These are phyloP conservation scores for Hemisphaericaspora xylanilytica DNA, from an alignment of 1,139 yeast species.

Conservation along the genomic window DNA sequence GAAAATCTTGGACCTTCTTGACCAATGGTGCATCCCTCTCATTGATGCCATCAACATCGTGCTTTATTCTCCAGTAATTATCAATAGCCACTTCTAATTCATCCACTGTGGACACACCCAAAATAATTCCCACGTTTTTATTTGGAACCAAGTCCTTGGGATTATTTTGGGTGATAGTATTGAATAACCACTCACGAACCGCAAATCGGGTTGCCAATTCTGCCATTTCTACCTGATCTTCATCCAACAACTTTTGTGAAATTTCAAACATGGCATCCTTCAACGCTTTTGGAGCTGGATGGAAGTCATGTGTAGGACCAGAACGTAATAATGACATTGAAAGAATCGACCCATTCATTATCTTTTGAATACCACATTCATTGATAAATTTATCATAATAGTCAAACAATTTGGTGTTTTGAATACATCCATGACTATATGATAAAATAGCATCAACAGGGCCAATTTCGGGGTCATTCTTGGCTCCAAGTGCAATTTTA, in stretches of 20 bases:
- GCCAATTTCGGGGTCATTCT: conserved; percentile 34
- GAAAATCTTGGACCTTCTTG: conserved; percentile 40
- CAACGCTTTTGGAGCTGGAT: conserved; percentile 71
- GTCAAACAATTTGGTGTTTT: conserved; percentile 58
- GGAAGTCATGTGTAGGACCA: conserved; percentile 68
- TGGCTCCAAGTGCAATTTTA: conserved; percentile 42
- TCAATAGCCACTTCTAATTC: conserved; percentile 66
- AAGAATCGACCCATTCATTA: conserved; percentile 80
- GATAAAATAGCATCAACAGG: conserved; percentile 72
- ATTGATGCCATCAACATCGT: conserved; percentile 27
- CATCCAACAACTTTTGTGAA: conserved; percentile 41
- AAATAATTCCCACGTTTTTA: conserved; percentile 56
- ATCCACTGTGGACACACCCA: conserved; percentile 64
- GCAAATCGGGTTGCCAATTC: conserved; percentile 81
- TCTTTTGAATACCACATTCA: conserved; percentile 53
- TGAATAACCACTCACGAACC: conserved; percentile 54
- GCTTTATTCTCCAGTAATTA: conserved; percentile 52
- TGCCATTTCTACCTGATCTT: conserved; percentile 62
- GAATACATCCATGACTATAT: conserved; percentile 81
- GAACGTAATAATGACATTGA: conserved; percentile 84
- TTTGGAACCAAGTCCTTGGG: conserved; percentile 21
- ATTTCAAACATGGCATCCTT: conserved; percentile 53
- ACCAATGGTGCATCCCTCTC: conserved; percentile 44
- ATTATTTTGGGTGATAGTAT: conserved; percentile 14
- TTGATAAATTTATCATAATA: conserved; percentile 48